Evolutionary conservation across 169 alveolate species (phyloP).

Genomic region (Plasmodium vivax): DNA sequence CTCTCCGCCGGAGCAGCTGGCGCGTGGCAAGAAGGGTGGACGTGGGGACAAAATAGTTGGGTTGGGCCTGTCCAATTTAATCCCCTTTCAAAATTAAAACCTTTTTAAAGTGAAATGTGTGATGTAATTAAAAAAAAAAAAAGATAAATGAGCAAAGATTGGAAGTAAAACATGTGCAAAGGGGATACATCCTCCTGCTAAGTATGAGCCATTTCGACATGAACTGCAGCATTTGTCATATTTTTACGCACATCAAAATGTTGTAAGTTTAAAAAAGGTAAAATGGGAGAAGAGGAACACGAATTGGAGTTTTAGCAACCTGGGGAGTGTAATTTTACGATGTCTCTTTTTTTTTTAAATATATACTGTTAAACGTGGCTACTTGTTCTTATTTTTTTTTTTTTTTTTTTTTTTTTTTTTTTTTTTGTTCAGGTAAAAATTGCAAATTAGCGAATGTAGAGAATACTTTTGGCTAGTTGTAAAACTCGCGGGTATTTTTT

Average conservation of each 20-base stretch:
- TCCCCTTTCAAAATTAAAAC: neutral
- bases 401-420: neutral
- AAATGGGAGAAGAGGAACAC: neutral
- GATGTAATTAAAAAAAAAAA: neutral
- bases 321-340: neutral
- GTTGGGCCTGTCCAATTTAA: neutral
- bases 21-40: neutral
- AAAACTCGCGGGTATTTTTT: neutral
- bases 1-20: neutral
- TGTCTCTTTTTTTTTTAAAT: neutral
- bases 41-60: neutral
- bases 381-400: neutral
- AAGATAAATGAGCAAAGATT: neutral
- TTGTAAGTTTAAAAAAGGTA: neutral
- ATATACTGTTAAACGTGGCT: neutral
- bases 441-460: neutral
- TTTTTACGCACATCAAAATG: neutral
- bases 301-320: conserved; percentile 1
- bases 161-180: neutral
- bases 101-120: neutral
- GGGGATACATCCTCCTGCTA: neutral
- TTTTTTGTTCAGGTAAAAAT: conserved; percentile 9
- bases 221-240: neutral
- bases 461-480: conserved; percentile 15
- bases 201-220: neutral